A percentile compares a stretch with the other conserved stretches of the same genome.
Evolutionary conservation across 1,284 basidiomycete species (phyloP).

Genomic region (Gomphus bonarii): DNA sequence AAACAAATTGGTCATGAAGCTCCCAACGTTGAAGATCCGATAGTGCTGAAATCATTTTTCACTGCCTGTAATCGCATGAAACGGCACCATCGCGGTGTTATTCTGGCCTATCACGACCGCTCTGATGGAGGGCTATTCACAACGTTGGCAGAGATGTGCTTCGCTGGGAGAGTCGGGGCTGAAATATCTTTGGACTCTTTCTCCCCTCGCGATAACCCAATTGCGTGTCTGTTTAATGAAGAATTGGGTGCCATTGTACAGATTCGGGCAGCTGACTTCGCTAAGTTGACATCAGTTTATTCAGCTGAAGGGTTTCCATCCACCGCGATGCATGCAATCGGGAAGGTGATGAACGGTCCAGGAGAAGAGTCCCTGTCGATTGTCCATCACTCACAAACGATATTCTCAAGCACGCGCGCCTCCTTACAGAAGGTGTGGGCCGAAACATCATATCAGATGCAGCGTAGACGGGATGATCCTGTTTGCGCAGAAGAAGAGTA

Average conservation of each 20-base stretch:
- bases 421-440: constrained; percentile 84
- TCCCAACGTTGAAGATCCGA: constrained; percentile 82
- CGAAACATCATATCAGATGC: constrained; percentile 92
- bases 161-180: constrained; percentile 81
- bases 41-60: constrained; percentile 76
- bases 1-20: constrained; percentile 82
- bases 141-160: constrained; percentile 91
- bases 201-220: constrained; percentile 36
- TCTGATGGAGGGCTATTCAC: constrained; percentile 95
- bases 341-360: constrained; percentile 44
- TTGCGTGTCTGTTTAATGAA: constrained; percentile 86
- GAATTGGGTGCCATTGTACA: constrained; percentile 94
- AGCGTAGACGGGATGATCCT: constrained; percentile 81
- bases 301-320: constrained; percentile 63
- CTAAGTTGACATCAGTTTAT: constrained; percentile 53
- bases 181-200: constrained; percentile 58
- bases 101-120: constrained; percentile 95
- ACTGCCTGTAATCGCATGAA: constrained; percentile 63
- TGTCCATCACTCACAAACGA: constrained; percentile 36
- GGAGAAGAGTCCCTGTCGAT: constrained; percentile 57
- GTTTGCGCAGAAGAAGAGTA: constrained; percentile 76
- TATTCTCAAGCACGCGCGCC: constrained; percentile 62
- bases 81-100: constrained; percentile 44
- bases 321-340: constrained; percentile 66
- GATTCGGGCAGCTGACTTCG: constrained; percentile 55